Evolutionary conservation across 83 land plant genomes (phyloP).

Genomic region (Larix sibirica): DNA sequence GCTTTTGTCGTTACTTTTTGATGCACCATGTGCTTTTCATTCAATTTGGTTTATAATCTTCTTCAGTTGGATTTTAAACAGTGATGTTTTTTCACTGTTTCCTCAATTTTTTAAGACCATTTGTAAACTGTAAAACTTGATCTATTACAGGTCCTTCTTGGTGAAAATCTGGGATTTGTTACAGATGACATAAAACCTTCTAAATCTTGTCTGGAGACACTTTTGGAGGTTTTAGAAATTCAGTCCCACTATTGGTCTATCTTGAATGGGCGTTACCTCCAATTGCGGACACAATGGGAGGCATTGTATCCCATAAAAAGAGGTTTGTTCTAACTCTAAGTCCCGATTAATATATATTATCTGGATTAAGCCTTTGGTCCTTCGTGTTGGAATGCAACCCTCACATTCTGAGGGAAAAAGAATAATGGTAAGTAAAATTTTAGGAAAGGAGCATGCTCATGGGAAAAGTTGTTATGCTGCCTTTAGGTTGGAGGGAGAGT

Average conservation of each 20-base stretch:
- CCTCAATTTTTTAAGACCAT: neutral
- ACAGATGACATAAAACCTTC: constrained; percentile 33
- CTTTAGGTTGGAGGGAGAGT: neutral
- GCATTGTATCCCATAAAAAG: neutral
- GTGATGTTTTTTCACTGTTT: too few species aligned
- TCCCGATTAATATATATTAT: too few species aligned
- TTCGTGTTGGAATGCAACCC: neutral
- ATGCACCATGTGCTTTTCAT: neutral
- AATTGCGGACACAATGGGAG: constrained; percentile 36
- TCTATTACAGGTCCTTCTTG: constrained; percentile 59
- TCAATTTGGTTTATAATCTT: neutral
- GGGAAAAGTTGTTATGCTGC: neutral
- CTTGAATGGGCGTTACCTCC: constrained; percentile 18
- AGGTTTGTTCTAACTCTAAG: neutral
- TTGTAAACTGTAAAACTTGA: neutral
- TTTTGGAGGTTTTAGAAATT: constrained; percentile 54
- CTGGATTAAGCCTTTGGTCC: too few species aligned
- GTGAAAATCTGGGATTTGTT: constrained; percentile 35
- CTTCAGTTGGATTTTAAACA: neutral
- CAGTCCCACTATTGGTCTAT: constrained; percentile 59
- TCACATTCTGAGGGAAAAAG: neutral
- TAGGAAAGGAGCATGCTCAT: neutral
- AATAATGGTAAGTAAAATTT: neutral
- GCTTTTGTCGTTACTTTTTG: neutral
- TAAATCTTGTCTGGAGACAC: constrained; percentile 42